These are phyloP conservation scores for Osmanthus fragrans DNA, from an alignment of 257 asterid species.

Conservation along the genomic window DNA sequence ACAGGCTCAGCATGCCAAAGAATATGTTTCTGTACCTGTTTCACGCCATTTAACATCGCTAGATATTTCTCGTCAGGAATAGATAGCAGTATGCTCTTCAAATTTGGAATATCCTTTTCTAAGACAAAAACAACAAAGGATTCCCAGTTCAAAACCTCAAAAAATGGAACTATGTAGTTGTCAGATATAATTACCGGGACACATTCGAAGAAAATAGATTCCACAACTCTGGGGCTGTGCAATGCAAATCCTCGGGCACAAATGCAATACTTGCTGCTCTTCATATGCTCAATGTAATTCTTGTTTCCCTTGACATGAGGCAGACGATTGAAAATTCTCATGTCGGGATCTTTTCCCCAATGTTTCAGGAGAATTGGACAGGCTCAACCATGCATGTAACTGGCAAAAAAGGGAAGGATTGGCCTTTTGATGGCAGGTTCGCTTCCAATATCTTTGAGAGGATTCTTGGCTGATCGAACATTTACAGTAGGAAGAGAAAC, in stretches of 20 bases:
- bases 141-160: constrained; percentile 48
- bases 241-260: constrained; percentile 50
- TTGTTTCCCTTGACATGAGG: constrained; percentile 32
- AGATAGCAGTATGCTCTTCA: constrained; percentile 41
- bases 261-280: constrained; percentile 45
- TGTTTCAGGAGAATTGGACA: constrained; percentile 39
- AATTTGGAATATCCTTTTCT: constrained; percentile 44
- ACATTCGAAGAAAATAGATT: constrained; percentile 40
- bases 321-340: constrained; percentile 34
- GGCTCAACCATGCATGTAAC: constrained; percentile 45
- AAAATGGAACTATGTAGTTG: constrained; percentile 45
- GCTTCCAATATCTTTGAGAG: constrained; percentile 37
- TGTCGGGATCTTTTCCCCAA: constrained; percentile 49
- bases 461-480: constrained; percentile 28
- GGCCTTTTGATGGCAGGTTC: constrained; percentile 23
- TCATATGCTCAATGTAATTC: constrained; percentile 40
- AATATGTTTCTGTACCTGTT: constrained; percentile 42
- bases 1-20: constrained; percentile 45
- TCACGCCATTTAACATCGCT: constrained; percentile 38
- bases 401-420: constrained; percentile 48
- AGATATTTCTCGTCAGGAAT: constrained; percentile 36
- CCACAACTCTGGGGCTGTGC: constrained; percentile 48
- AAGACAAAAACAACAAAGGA: constrained; percentile 40
- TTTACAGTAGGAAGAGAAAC: constrained; percentile 44
- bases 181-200: constrained; percentile 48